These are phyloP conservation scores for Trichoderma polysporum DNA, from an alignment of 2,329 filamentous ascomycete genomes.

Conservation along the genomic window DNA sequence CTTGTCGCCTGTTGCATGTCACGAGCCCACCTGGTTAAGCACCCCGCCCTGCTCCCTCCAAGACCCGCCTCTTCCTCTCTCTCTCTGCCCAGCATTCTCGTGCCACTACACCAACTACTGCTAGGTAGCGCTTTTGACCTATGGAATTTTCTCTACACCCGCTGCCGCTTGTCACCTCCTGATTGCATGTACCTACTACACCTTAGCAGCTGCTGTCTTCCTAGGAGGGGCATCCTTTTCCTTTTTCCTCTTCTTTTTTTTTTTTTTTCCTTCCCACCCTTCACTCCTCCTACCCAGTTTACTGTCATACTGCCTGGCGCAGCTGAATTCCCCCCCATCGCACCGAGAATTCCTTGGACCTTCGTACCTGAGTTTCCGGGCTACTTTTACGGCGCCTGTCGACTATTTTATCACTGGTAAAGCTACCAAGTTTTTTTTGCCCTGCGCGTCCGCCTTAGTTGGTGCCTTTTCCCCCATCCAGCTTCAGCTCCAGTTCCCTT, in stretches of 20 bases:
- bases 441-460: slow-evolving; percentile 14
- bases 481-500: slow-evolving; percentile 15
- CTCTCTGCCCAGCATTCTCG: slow-evolving; percentile 20
- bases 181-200: slow-evolving; percentile 30
- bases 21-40: slow-evolving; percentile 24
- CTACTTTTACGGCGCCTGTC: slow-evolving; percentile 8
- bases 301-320: slow-evolving; percentile 31
- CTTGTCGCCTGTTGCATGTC: slow-evolving; percentile 24
- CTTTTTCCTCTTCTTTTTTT: not conserved
- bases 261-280: not conserved
- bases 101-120: slow-evolving; percentile 20
- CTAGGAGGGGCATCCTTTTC: slow-evolving; percentile 15
- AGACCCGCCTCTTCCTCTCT: slow-evolving; percentile 22
- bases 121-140: slow-evolving; percentile 17
- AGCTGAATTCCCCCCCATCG: slow-evolving; percentile 22
- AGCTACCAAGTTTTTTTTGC: slow-evolving; percentile 18
- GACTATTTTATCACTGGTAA: slow-evolving; percentile 14
- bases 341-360: not conserved
- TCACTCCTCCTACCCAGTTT: slow-evolving; percentile 11
- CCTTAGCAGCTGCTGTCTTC: slow-evolving; percentile 21
- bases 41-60: slow-evolving; percentile 22
- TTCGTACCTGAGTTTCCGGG: not conserved
- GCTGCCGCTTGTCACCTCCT: slow-evolving; percentile 21
- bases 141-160: slow-evolving; percentile 21
- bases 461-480: slow-evolving; percentile 18